Percentiles rank a stretch among this genome's conserved stretches.
phyloP scores from a whole-genome alignment of 345 rosid genomes.

The Hypericum androsaemum region DNA sequence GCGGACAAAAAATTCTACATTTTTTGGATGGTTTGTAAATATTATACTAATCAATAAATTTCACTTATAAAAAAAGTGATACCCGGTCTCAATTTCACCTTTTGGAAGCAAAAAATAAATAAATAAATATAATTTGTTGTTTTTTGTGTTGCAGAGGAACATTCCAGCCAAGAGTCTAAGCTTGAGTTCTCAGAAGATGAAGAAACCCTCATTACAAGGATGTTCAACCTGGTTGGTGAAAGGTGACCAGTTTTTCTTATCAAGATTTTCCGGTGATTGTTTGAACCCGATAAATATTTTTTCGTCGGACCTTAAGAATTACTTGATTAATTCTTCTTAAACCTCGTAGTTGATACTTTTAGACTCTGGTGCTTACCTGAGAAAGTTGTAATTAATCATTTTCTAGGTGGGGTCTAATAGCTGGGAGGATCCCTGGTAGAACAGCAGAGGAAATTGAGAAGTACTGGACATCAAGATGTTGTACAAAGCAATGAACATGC shows the following conservation, averaged over 20 bases:
- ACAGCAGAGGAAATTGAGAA: constrained; percentile 48
- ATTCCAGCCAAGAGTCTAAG: not conserved
- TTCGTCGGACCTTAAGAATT: too few species aligned
- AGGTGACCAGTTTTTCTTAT: not conserved
- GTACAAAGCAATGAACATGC: constrained; percentile 16
- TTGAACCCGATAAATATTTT: too few species aligned
- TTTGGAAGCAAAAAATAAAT: not conserved
- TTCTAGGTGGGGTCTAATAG: constrained; percentile 44
- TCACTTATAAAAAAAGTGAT: not conserved
- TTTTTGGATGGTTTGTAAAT: too few species aligned
- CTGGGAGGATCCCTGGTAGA: constrained; percentile 53
- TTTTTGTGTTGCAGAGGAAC: constrained; percentile 5
- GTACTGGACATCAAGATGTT: constrained; percentile 44
- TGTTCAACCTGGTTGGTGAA: constrained; percentile 2
- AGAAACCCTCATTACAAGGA: not conserved
- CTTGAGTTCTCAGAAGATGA: constrained; percentile 2
- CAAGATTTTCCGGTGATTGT: too few species aligned
- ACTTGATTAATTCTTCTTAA: too few species aligned
- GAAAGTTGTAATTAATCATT: too few species aligned
- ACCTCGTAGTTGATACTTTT: too few species aligned
- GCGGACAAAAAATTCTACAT: too few species aligned
- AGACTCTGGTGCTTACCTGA: too few species aligned
- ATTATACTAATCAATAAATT: too few species aligned
- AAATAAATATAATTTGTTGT: not conserved
- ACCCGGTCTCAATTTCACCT: not conserved